A percentile compares a stretch with the other conserved stretches of the same genome.
phyloP scores from a whole-genome alignment of 148 eudicot genomes.

The Rhododendron mucronatum region DNA sequence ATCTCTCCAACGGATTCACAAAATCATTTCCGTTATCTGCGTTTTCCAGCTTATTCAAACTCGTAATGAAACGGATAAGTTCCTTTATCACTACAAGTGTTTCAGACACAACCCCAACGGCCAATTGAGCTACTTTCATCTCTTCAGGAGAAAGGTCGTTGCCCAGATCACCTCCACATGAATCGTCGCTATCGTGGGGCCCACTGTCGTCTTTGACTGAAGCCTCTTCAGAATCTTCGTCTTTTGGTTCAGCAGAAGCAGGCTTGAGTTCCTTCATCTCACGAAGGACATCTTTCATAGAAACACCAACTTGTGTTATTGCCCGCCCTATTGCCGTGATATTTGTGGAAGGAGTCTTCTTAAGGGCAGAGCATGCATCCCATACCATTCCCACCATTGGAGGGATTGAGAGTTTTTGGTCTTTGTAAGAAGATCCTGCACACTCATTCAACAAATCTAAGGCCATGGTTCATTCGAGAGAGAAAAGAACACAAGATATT shows the following conservation, averaged over 20 bases:
- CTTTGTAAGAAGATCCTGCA: constrained; percentile 44
- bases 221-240: constrained; percentile 17
- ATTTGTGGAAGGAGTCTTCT: constrained; percentile 73
- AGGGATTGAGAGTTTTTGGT: constrained; percentile 40
- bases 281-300: constrained; percentile 87
- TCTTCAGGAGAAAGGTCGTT: constrained; percentile 74
- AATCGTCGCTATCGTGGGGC: constrained; percentile 26
- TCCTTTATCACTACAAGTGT: constrained; percentile 54
- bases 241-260: constrained; percentile 34
- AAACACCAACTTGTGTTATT: constrained; percentile 73
- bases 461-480: neutral
- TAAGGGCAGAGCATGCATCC: constrained; percentile 84
- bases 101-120: constrained; percentile 50
- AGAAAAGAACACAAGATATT: neutral
- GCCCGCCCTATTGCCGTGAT: constrained; percentile 80
- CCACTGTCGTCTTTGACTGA: constrained; percentile 23
- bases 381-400: constrained; percentile 67
- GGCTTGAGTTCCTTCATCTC: constrained; percentile 84
- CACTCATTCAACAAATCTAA: constrained; percentile 3
- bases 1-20: constrained; percentile 52
- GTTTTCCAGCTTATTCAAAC: constrained; percentile 45
- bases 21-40: constrained; percentile 20
- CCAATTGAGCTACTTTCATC: constrained; percentile 57
- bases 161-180: constrained; percentile 49
- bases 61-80: constrained; percentile 63